These are phyloP conservation scores for Kluyveromyces siamensis DNA, from an alignment of 805 yeast species.

Conservation along the genomic window DNA sequence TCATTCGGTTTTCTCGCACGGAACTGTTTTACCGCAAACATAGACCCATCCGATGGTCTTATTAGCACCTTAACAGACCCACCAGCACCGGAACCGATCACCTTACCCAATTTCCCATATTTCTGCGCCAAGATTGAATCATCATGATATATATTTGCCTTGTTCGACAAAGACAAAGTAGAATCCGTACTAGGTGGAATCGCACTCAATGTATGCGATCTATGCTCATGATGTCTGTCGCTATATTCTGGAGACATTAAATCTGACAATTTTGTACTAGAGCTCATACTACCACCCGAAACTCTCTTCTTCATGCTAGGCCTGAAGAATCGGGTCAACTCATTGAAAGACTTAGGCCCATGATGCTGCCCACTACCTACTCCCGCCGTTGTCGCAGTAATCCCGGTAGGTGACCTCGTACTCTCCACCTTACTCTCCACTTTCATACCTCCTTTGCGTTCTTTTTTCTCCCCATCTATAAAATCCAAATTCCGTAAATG, in stretches of 20 bases:
- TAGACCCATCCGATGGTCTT: conserved; percentile 58
- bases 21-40: conserved; percentile 80
- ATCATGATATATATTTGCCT: conserved; percentile 35
- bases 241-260: conserved; percentile 7
- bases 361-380: not conserved
- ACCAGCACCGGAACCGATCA: conserved; percentile 81
- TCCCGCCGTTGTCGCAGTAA: not conserved
- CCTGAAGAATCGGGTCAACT: conserved; percentile 62
- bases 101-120: conserved; percentile 67
- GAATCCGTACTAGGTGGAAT: conserved; percentile 30
- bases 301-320: conserved; percentile 30
- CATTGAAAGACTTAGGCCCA: conserved; percentile 47
- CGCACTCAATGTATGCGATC: conserved; percentile 28
- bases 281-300: conserved; percentile 5
- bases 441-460: not conserved
- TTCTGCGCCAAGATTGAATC: conserved; percentile 48
- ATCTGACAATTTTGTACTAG: conserved; percentile 5
- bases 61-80: conserved; percentile 71
- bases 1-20: conserved; percentile 65
- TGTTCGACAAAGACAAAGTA: conserved; percentile 25
- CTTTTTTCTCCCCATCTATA: not conserved
- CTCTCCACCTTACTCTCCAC: not conserved
- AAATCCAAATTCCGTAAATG: not conserved
- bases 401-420: not conserved
- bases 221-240: conserved; percentile 15